Evolutionary conservation across 495 filamentous ascomycete genomes (phyloP).

Genomic region (Neurospora sp.): DNA sequence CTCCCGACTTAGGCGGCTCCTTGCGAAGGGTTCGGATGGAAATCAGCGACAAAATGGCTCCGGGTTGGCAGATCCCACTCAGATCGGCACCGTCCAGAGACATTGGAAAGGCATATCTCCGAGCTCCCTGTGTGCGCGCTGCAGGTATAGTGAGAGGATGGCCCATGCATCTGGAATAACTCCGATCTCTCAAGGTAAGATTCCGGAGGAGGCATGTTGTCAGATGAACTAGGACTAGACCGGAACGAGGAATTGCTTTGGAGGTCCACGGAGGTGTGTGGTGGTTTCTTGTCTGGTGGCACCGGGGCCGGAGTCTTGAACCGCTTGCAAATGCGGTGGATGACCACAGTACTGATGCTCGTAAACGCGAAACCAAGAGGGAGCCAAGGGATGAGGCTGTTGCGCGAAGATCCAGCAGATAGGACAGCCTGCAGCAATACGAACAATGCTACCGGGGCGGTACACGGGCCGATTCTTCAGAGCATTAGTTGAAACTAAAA

Average conservation of each 20-base stretch:
- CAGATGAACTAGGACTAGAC: neutral
- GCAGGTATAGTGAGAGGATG: slow-evolving; percentile 6
- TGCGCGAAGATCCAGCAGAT: slow-evolving; percentile 1
- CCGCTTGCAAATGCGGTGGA: slow-evolving; percentile 2
- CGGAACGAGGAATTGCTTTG: slow-evolving; percentile 4
- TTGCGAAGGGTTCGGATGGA: neutral
- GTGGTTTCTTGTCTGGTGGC: neutral
- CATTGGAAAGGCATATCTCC: slow-evolving; percentile 12
- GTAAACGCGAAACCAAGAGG: slow-evolving; percentile 11
- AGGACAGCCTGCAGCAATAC: slow-evolving; percentile 13
- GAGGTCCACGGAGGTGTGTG: neutral
- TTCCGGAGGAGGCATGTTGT: neutral
- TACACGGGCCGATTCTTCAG: slow-evolving; percentile 11
- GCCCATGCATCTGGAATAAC: slow-evolving; percentile 1
- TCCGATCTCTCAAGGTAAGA: neutral
- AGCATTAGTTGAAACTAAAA: neutral
- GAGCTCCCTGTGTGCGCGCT: slow-evolving; percentile 4
- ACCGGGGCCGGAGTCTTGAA: neutral
- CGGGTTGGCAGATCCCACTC: slow-evolving; percentile 13
- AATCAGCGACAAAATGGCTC: slow-evolving; percentile 2
- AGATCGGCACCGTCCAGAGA: neutral
- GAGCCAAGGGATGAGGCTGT: slow-evolving; percentile 17
- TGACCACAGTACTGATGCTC: slow-evolving; percentile 11
- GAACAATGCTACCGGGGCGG: slow-evolving; percentile 8
- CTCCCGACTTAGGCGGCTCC: neutral